phyloP scores from a whole-genome alignment of 331 rosid species.

The Malus hybrid region DNA sequence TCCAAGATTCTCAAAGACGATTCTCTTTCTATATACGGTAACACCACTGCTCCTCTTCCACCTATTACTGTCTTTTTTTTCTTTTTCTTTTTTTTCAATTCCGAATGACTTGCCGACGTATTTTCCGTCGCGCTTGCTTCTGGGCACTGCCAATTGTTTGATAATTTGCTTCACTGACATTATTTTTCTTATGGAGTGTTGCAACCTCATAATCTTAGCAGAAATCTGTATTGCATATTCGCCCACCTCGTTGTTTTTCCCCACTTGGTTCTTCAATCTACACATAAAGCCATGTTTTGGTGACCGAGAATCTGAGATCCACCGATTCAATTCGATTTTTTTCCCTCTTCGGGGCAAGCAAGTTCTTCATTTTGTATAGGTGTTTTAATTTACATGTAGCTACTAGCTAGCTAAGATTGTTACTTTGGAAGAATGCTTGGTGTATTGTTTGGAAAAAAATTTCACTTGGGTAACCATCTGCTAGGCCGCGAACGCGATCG shows the following conservation, averaged over 20 bases:
- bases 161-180: not conserved
- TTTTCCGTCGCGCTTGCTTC: not conserved
- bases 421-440: not conserved
- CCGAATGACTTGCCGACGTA: not conserved
- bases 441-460: not conserved
- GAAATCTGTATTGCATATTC: not conserved
- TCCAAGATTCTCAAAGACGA: conserved; percentile 73
- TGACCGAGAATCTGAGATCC: not conserved
- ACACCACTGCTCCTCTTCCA: not conserved
- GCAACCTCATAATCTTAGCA: not conserved
- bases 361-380: too few relatives aligned
- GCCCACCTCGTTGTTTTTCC: not conserved
- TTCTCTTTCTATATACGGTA: conserved; percentile 78
- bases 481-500: not conserved
- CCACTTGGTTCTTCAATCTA: not conserved
- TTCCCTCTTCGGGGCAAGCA: not conserved
- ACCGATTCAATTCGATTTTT: too few relatives aligned
- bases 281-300: not conserved
- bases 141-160: conserved; percentile 5
- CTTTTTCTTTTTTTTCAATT: not conserved
- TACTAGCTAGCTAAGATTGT: too few relatives aligned
- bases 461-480: not conserved
- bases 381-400: too few relatives aligned
- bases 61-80: too few relatives aligned
- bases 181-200: not conserved